Evolutionary conservation across 2,329 filamentous ascomycete species (phyloP).

Genomic region (Talaromyces sp.): DNA sequence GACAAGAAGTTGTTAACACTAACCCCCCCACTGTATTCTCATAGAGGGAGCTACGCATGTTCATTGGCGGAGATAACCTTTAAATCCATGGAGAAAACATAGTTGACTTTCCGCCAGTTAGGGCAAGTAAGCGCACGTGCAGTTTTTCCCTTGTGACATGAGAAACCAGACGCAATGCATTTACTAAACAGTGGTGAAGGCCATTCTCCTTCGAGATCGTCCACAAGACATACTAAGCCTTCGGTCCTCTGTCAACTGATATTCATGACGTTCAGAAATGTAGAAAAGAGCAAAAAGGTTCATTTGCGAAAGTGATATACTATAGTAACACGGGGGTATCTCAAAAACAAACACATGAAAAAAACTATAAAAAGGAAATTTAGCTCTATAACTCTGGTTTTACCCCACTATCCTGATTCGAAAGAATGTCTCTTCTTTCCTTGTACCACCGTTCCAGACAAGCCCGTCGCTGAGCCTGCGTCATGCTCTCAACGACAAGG

Average conservation of each 20-base stretch:
- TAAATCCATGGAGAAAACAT: not conserved
- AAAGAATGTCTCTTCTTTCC: constrained; percentile 51
- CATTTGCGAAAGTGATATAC: no score
- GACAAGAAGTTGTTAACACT: no score
- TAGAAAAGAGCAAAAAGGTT: no score
- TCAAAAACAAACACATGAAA: not conserved
- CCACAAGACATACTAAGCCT: not conserved
- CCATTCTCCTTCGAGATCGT: no score
- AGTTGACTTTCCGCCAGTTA: not conserved
- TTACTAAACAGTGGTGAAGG: not conserved
- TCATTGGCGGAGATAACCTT: no score
- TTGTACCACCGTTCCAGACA: constrained; percentile 78
- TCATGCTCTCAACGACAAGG: constrained; percentile 83
- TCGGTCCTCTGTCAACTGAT: no score
- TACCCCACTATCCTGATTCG: constrained; percentile 5
- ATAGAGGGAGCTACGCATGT: no score
- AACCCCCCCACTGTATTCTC: no score
- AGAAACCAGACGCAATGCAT: not conserved
- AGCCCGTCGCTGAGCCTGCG: constrained; percentile 70
- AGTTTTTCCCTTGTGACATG: not conserved
- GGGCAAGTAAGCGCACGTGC: not conserved
- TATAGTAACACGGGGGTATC: not conserved
- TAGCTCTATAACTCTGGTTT: not conserved
- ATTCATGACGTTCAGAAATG: no score
- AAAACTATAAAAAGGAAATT: not conserved